phyloP scores from a whole-genome alignment of 176 grass and related monocot species.

The Poa pratensis region DNA sequence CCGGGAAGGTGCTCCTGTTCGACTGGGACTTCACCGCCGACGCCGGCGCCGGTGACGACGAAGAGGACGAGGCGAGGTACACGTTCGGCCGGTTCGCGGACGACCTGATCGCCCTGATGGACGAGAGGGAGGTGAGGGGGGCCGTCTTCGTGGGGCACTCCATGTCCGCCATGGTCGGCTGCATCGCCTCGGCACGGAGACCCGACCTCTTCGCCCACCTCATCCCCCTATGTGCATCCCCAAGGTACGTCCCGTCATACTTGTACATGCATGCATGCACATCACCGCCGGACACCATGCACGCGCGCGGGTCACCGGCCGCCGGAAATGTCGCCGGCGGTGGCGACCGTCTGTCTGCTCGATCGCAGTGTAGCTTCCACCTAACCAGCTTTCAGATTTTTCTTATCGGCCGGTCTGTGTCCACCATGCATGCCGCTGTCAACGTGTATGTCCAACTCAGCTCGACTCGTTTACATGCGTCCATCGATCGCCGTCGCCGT shows the following conservation, averaged over 20 bases:
- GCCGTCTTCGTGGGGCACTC: conserved; percentile 68
- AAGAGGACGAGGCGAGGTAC: not conserved
- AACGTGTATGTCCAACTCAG: too few relatives aligned
- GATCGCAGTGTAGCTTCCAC: too few relatives aligned
- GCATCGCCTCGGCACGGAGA: conserved; percentile 63
- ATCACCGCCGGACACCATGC: too few relatives aligned
- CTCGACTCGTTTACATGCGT: too few relatives aligned
- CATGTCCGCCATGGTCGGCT: conserved; percentile 82
- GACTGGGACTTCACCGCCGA: conserved; percentile 76
- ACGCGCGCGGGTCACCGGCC: too few relatives aligned
- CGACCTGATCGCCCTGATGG: conserved; percentile 66
- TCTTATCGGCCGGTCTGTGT: too few relatives aligned
- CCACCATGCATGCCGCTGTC: too few relatives aligned
- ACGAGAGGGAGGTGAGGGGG: conserved; percentile 39
- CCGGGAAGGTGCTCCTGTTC: conserved; percentile 62
- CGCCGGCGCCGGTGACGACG: not conserved
- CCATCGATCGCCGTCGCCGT: too few relatives aligned
- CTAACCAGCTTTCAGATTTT: too few relatives aligned
- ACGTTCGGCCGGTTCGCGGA: conserved; percentile 64
- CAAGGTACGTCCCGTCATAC: conserved; percentile 38
- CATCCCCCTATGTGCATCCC: conserved; percentile 70
- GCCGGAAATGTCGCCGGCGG: not conserved
- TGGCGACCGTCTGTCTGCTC: not conserved
- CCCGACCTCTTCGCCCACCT: conserved; percentile 79
- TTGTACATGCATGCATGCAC: too few relatives aligned